Conservation (phyloP, 1,284 basidiomycete genomes). For the Termitomyces sp. region DNA sequence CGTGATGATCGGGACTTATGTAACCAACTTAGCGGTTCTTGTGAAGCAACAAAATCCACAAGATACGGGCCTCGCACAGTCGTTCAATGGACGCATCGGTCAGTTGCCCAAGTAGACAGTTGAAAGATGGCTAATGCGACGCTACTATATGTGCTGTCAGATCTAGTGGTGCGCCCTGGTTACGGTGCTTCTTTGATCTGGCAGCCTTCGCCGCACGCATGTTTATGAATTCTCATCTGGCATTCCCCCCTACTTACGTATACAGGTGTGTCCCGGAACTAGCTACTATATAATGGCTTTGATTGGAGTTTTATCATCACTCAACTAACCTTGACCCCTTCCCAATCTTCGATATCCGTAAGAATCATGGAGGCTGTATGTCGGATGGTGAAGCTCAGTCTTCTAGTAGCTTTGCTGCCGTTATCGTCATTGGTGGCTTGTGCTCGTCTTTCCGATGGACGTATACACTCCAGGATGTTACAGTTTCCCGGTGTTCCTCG, state of each 20-base stretch:
- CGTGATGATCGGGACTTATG: neutral
- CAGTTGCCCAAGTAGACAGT: neutral
- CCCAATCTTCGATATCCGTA: neutral
- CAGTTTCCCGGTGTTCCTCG: slow-evolving; percentile 33
- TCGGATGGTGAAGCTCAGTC: slow-evolving; percentile 11
- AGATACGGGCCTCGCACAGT: too few relatives aligned
- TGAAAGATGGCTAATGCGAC: neutral
- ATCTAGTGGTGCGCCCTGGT: neutral
- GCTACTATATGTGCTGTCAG: slow-evolving; percentile 5
- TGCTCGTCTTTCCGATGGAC: slow-evolving; percentile 32
- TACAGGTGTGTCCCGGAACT: neutral
- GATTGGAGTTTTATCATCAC: neutral
- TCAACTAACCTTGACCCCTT: neutral
- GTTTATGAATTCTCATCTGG: neutral
- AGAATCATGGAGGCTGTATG: neutral
- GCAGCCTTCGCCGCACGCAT: slow-evolving; percentile 2
- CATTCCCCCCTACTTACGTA: slow-evolving; percentile 9
- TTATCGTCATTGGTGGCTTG: slow-evolving; percentile 16
- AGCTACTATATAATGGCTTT: slow-evolving; percentile 5
- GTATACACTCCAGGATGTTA: slow-evolving; percentile 34
- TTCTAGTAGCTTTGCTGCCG: slow-evolving; percentile 18
- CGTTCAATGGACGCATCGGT: neutral
- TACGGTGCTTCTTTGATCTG: slow-evolving; percentile 10
- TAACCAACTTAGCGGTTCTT: too few relatives aligned
- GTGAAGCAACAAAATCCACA: neutral